Evolutionary conservation across 2,329 filamentous ascomycete species (phyloP).

Genomic region (Claviceps capensis): DNA sequence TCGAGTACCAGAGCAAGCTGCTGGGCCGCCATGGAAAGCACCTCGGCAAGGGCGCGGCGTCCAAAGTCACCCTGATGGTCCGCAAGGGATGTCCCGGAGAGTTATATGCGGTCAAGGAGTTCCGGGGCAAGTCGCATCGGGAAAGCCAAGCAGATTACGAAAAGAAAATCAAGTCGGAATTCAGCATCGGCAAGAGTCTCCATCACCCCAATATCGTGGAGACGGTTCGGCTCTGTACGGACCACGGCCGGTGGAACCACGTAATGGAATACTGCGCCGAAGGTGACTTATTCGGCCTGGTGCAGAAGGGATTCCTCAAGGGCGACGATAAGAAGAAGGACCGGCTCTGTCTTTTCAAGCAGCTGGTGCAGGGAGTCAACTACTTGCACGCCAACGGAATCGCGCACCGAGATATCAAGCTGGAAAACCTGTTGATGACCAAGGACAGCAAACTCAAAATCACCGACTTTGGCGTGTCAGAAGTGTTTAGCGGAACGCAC

Average conservation of each 20-base stretch:
- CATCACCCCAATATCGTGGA: conserved; percentile 81
- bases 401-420: conserved; percentile 81
- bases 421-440: conserved; percentile 72
- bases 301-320: conserved; percentile 57
- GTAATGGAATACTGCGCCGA: conserved; percentile 87
- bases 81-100: conserved; percentile 51
- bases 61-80: conserved; percentile 68
- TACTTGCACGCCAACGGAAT: conserved; percentile 77
- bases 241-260: conserved; percentile 70
- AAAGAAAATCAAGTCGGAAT: conserved; percentile 85
- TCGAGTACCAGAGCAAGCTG: conserved; percentile 55
- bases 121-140: conserved; percentile 54
- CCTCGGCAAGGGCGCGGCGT: conserved; percentile 70
- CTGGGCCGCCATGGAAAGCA: conserved; percentile 60
- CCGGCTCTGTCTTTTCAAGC: conserved; percentile 77
- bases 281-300: conserved; percentile 65
- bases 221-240: conserved; percentile 61
- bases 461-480: conserved; percentile 80
- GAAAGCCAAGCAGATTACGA: conserved; percentile 66
- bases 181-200: conserved; percentile 71
- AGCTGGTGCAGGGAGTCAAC: conserved; percentile 66
- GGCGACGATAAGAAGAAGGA: conserved; percentile 51
- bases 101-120: conserved; percentile 78
- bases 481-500: conserved; percentile 72
- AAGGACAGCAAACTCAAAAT: conserved; percentile 76